Evolutionary conservation across 345 rosid species (phyloP).

Genomic region (Pelargonium nanum): DNA sequence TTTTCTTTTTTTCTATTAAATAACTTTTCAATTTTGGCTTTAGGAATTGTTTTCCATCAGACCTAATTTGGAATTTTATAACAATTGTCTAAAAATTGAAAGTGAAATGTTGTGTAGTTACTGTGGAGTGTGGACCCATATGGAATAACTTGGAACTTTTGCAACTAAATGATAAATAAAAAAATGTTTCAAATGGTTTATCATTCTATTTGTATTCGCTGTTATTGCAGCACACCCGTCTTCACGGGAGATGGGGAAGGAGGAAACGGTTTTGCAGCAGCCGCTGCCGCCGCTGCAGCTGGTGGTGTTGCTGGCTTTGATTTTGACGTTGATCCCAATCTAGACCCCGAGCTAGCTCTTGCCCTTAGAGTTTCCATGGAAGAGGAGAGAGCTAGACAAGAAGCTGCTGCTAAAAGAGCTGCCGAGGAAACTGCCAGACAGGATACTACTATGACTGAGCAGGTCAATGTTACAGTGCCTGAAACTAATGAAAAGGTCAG

Average conservation of each 20-base stretch:
- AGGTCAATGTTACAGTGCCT: conserved; percentile 23
- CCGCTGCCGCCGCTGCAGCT: conserved; percentile 52
- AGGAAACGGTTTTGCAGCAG: conserved; percentile 41
- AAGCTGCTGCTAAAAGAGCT: conserved; percentile 69
- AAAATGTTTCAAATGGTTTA: too few relatives aligned
- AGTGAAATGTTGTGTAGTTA: background rate
- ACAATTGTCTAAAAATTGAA: background rate
- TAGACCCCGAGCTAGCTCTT: conserved; percentile 74
- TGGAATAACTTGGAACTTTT: background rate
- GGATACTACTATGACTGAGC: conserved; percentile 40
- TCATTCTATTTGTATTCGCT: conserved; percentile 2
- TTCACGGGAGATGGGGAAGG: conserved; percentile 55
- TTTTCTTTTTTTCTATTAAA: too few relatives aligned
- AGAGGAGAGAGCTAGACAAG: conserved; percentile 79
- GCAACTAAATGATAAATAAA: background rate
- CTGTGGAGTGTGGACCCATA: background rate
- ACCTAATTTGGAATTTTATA: background rate
- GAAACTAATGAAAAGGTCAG: conserved; percentile 32
- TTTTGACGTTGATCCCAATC: conserved; percentile 69
- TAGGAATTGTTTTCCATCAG: background rate
- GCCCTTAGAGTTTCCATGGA: conserved; percentile 79
- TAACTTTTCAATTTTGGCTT: background rate
- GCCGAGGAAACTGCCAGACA: conserved; percentile 46
- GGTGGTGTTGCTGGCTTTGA: conserved; percentile 55
- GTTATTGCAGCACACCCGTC: conserved; percentile 35